Conservation (phyloP, 2,329 filamentous ascomycete genomes). For the Trichoderma cornu-damae region DNA sequence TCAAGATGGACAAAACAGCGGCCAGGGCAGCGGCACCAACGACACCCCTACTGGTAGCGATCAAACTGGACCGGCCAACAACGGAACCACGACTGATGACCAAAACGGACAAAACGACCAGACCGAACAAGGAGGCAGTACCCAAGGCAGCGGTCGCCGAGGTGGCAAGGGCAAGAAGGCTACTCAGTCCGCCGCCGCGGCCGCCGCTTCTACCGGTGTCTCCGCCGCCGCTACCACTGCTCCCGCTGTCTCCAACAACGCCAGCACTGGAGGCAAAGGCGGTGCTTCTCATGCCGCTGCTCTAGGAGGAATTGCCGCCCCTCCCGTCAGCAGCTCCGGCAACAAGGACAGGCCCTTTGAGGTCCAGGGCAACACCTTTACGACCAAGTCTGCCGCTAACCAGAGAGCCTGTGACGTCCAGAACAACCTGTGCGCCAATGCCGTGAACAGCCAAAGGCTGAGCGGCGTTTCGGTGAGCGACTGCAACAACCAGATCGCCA, state of each 20-base stretch:
- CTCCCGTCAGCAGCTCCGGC: constrained; percentile 45
- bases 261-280: constrained; percentile 20
- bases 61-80: neutral
- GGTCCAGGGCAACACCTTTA: constrained; percentile 55
- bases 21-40: neutral
- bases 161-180: neutral
- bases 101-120: neutral
- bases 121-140: neutral
- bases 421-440: constrained; percentile 55
- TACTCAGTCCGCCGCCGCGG: neutral
- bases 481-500: constrained; percentile 50
- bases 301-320: constrained; percentile 49
- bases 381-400: constrained; percentile 49
- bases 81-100: neutral
- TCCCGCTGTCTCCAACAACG: constrained; percentile 14
- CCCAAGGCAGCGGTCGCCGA: neutral
- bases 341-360: constrained; percentile 48
- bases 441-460: constrained; percentile 47
- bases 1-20: neutral
- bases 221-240: constrained; percentile 14
- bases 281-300: constrained; percentile 31
- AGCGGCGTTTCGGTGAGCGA: constrained; percentile 41
- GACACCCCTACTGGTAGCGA: constrained; percentile 16
- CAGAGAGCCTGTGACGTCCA: constrained; percentile 60
- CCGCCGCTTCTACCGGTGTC: neutral